Base-by-base conservation (phyloP, 306 rosid genomes). In the Cicer judaicum region DNA sequence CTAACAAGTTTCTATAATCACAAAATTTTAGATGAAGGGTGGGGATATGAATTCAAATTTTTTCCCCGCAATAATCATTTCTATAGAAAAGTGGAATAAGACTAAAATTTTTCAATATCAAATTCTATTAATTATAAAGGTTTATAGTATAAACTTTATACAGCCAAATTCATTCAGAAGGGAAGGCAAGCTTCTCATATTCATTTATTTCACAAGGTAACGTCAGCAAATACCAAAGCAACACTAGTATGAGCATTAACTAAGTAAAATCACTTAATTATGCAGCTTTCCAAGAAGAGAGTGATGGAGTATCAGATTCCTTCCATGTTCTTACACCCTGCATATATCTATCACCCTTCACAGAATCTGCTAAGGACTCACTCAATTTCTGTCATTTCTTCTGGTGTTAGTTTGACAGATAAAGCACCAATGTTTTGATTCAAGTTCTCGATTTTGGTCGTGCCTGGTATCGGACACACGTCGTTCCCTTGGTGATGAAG, bases 381-480 rank as follows among this genome's bases (percentile, higher is more conserved):
- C 71, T 89, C 89, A 1, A 89, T 81, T 73, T 89, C 90, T 18
- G 73, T 79, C 86, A 85, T 43, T 53, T 93, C 95, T 78, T 87
- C 87, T 5, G 81, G 81, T 38, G 88, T 81, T 16, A 90, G 83
- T 65, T 89, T 89, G 11, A 93, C 77, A 0, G 89, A 82, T 38
- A 93, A 72, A 65, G 93, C 93, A 1, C 76, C 87, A 5, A 89
- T 81, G 59, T 93, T 93, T 53, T 89, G 80, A 55, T 90, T 72
- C 0, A 90, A 61, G 84, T 90, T 89, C 72, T 73, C 82, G 7
- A 85, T 69, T 78, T 89, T 88, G 1, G 98, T 92, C 19, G 98
- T 92, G 82, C 96, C 96, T 0, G 98, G 98, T 15, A 88, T 90
- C 0, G 96, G 92, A 36, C 87, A 83, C 66, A 88, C 89, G 2